Evolutionary conservation across 208 protist genomes (phyloP), one percentile per base, ranked within the genome.

Genomic region (Willaertia magna): DNA sequence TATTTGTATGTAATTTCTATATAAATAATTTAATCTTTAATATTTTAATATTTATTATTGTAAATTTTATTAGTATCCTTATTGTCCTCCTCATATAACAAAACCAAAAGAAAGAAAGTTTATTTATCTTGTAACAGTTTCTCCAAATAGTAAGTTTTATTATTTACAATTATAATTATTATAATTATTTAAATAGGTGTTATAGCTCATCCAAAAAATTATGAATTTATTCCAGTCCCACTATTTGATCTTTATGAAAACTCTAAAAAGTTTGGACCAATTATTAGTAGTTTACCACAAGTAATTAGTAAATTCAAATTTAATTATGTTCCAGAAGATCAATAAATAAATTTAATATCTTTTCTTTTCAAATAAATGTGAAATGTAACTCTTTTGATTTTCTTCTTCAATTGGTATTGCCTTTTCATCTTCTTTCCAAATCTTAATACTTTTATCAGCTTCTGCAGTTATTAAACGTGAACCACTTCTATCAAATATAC

Each of bases 191-290:
- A 52, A 67, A 78, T 78, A 78, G 74, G 74, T 44, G 89, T 30
- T 49, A 92, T 97, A 46, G 92, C 90, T 20, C 85, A 95, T 48
- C 79, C 90, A 39, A 90, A 93, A 49, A 92, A 94, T 76, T 89
- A 91, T 47, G 89, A 95, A 86, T 87, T 97, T 40, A 92, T 96
- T 44, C 93, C 94, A 1, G 93, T 94, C 0, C 95, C 95, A 48
- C 85, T 97, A 16, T 97, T 96, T 86, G 94, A 96, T 51, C 85
- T 97, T 30, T 96, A 97, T 86, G 94, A 96, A 43, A 96, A 97
- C 74, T 85, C 92, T 3, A 83, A 84, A 79, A 95, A 94, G 88
- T 96, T 95, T 86, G 93, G 93, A 12, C 86, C 93, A 1, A 89
- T 95, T 26, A 91, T 96, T 67, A 92, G 93, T 16, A 92, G 90